A percentile compares a stretch with the other conserved stretches of the same genome.
Conservation (phyloP, 108 stramenopile genomes). For the Pseudonitzschia pungens region DNA sequence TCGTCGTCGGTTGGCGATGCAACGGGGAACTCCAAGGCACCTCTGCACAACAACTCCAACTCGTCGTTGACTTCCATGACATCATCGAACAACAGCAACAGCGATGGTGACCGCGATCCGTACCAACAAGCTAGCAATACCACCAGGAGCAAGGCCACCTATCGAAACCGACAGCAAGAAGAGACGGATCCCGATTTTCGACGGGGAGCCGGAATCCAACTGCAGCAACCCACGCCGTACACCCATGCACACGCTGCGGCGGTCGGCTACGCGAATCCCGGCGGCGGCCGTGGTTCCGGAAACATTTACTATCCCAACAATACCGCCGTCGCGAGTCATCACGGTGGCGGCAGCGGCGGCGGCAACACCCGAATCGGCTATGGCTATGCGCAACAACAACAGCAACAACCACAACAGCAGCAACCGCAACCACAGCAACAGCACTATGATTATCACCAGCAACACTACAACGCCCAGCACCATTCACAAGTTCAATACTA, state of each 20-base stretch:
- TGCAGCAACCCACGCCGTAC: neutral
- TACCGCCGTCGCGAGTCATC: neutral
- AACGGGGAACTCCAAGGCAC: neutral
- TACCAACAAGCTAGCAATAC: slow-evolving; percentile 10
- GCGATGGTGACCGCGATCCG: slow-evolving; percentile 8
- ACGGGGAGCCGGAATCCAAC: slow-evolving; percentile 32
- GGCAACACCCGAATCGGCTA: neutral
- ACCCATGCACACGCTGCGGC: neutral
- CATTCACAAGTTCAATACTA: neutral
- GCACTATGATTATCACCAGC: neutral
- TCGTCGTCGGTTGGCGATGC: neutral
- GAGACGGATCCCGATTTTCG: slow-evolving; percentile 86
- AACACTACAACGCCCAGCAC: slow-evolving; percentile 4
- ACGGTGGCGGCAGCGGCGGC: neutral
- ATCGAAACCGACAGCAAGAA: slow-evolving; percentile 80
- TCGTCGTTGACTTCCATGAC: slow-evolving; percentile 2
- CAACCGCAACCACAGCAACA: slow-evolving; percentile 1
- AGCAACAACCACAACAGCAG: slow-evolving; percentile 1
- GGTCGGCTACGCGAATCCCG: neutral
- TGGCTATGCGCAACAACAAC: slow-evolving; percentile 1
- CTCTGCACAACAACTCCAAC: neutral
- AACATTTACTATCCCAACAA: neutral
- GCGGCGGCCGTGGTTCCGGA: slow-evolving; percentile 1
- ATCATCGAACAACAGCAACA: neutral
- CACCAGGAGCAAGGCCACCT: slow-evolving; percentile 65